Base-by-base conservation (phyloP, 2,329 filamentous ascomycete species). In the Beauveria sp. region DNA sequence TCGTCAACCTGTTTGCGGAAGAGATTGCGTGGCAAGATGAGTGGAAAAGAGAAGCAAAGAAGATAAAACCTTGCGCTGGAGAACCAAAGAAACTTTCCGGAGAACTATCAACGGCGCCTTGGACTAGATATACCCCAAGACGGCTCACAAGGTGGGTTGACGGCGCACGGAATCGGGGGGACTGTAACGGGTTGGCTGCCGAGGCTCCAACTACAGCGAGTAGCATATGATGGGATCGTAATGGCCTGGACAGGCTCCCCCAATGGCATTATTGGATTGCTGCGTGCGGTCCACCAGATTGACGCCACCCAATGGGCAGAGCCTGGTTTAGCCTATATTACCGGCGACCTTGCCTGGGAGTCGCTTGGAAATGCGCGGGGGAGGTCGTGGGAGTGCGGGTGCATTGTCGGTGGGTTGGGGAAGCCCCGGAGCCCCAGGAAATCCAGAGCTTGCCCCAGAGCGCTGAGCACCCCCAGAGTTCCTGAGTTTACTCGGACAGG, bases 181-280 rank as follows among this genome's bases (percentile, higher is more conserved):
- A 60, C 51, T 59, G n/a, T 44, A 46, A 43, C 41, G 58, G 58
- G 48, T 48, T 48, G 58, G 58, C 58, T 54, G 50, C 58, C 58
- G 58, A 60, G 58, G 58, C 58, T 47, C 58, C 58, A 26, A 24
- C 16, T 20, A 18, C 51, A 60, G 28, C 58, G 51, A 60, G 58
- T 54, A 43, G 58, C 58, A 60, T 60, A 60, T 60, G 58, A 60
- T 60, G 58, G 48, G 58, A 60, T 60, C 50, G 58, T 48, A 60
- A 60, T 54, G 20, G 50, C 22, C 41, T 40, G 28, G 57, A 52
- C 44, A 53, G 3, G 26, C 48, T 53, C 10, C 26, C 26, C 40
- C 43, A 20, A 22, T 28, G 30, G 10, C 20, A 47, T 60, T 47
- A 55, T 60, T 60, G 50, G 58, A 18, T 20, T 54, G 50, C 20